Percentiles rank a stretch among this genome's conserved stretches.
Conservation (phyloP, 2,329 filamentous ascomycete species). For the Pseudogymnoascus sp. region DNA sequence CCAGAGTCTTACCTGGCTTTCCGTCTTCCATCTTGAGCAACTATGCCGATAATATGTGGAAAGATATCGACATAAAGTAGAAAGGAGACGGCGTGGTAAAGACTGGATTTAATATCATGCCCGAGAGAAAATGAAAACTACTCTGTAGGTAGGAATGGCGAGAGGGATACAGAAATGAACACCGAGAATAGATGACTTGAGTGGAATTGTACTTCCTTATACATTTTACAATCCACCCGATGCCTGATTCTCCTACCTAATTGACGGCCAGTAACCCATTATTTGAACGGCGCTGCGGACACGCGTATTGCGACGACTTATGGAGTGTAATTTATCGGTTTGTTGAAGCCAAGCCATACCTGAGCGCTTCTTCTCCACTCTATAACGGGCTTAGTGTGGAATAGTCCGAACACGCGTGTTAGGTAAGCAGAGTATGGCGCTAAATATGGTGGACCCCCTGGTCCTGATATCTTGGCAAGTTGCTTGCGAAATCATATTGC, state of each 20-base stretch:
- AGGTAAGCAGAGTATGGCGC: background rate
- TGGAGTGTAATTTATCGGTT: background rate
- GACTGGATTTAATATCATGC: background rate
- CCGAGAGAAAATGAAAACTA: background rate
- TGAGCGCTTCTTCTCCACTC: background rate
- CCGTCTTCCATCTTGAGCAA: slow-evolving; percentile 7
- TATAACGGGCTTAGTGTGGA: background rate
- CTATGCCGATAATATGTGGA: background rate
- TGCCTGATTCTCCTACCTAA: background rate
- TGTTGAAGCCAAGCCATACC: background rate
- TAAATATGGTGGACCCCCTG: background rate
- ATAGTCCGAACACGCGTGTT: background rate
- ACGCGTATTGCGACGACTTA: slow-evolving; percentile 7
- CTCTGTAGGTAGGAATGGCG: background rate
- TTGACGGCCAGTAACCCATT: background rate
- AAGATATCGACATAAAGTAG: background rate
- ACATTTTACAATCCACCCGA: background rate
- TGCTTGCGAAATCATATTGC: background rate
- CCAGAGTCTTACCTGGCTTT: background rate
- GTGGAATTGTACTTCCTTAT: background rate
- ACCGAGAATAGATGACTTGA: background rate
- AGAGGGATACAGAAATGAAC: background rate
- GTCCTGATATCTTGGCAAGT: background rate
- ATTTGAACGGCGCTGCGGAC: background rate
- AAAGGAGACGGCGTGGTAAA: background rate